Percentiles rank a stretch among this genome's conserved stretches.
These are phyloP conservation scores for Pseudogymnoascus sp. DNA, from an alignment of 2,329 filamentous ascomycete genomes.

Conservation along the genomic window DNA sequence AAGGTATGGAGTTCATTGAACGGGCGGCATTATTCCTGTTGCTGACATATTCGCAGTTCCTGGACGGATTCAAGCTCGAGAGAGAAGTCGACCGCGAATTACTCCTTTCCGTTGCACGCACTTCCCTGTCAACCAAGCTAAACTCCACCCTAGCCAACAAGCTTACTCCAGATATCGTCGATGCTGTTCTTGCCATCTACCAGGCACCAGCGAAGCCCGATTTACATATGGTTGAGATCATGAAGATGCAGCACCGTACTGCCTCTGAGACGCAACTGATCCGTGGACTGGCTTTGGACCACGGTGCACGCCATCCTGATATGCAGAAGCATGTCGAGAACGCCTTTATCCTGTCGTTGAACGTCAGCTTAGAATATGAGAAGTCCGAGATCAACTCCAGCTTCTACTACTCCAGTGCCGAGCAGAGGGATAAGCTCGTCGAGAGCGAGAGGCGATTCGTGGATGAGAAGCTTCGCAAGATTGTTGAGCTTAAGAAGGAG, in stretches of 20 bases:
- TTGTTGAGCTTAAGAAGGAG: slow-evolving; percentile 95
- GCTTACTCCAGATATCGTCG: slow-evolving; percentile 91
- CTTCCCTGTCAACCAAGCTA: slow-evolving; percentile 91
- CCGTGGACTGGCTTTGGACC: slow-evolving; percentile 84
- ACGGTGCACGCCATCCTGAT: slow-evolving; percentile 92
- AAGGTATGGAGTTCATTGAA: slow-evolving; percentile 50
- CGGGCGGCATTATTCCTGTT: slow-evolving; percentile 12
- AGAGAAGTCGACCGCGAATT: slow-evolving; percentile 90
- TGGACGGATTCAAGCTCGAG: slow-evolving; percentile 86
- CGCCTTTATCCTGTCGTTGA: slow-evolving; percentile 88
- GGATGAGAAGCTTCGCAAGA: slow-evolving; percentile 93
- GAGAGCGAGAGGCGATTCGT: slow-evolving; percentile 95
- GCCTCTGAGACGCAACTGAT: slow-evolving; percentile 96
- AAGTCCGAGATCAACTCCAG: slow-evolving; percentile 99
- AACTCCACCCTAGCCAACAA: slow-evolving; percentile 83
- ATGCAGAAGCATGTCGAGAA: slow-evolving; percentile 98
- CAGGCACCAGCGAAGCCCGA: slow-evolving; percentile 85
- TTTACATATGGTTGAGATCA: slow-evolving; percentile 98
- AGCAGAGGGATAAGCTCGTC: slow-evolving; percentile 95
- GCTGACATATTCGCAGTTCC: slow-evolving; percentile 53
- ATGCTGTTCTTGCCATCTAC: slow-evolving; percentile 93
- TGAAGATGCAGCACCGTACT: slow-evolving; percentile 99
- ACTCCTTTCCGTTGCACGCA: slow-evolving; percentile 85
- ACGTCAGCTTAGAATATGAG: slow-evolving; percentile 96
- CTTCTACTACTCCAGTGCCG: slow-evolving; percentile 97